phyloP scores from a whole-genome alignment of 768 basidiomycete species.

The Lentinula boryana region DNA sequence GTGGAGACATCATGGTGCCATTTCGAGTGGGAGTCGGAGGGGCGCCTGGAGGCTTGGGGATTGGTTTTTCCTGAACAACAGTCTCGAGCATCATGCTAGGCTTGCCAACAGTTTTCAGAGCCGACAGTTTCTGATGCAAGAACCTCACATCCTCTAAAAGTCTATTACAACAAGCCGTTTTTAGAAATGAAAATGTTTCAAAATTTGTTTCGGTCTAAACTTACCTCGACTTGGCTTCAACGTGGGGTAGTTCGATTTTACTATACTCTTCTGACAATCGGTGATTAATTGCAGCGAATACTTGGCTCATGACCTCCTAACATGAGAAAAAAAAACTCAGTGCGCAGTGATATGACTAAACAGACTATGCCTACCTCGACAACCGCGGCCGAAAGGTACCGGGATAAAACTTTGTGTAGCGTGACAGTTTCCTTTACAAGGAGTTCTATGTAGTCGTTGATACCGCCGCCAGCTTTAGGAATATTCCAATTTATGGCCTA shows the following conservation, averaged over 20 bases:
- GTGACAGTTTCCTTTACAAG: conserved; percentile 94
- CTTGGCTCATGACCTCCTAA: conserved; percentile 91
- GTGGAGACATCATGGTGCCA: conserved; percentile 1
- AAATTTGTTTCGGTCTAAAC: not conserved
- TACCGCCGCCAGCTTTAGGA: conserved; percentile 51
- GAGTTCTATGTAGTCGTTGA: conserved; percentile 88
- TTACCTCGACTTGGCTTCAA: conserved; percentile 82
- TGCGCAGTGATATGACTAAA: not conserved
- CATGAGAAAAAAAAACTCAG: conserved; percentile 9
- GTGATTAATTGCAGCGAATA: conserved; percentile 89
- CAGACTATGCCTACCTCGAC: conserved; percentile 64
- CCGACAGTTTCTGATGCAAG: conserved; percentile 69
- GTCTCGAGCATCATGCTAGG: conserved; percentile 80
- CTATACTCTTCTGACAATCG: conserved; percentile 83
- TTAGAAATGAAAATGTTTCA: not conserved
- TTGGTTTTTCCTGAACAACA: conserved; percentile 75
- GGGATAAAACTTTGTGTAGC: conserved; percentile 90
- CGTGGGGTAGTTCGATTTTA: conserved; percentile 74
- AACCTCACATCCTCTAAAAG: conserved; percentile 75
- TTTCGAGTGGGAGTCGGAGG: conserved; percentile 2
- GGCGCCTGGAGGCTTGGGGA: conserved; percentile 28
- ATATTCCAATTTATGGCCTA: conserved; percentile 79
- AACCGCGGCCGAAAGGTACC: conserved; percentile 72
- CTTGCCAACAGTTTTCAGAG: conserved; percentile 65
- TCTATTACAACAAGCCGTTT: conserved; percentile 31